A percentile compares a stretch with the other conserved stretches of the same genome.
These are phyloP conservation scores for Leishmania mexicana DNA, from an alignment of 208 protist genomes.

Conservation along the genomic window DNA sequence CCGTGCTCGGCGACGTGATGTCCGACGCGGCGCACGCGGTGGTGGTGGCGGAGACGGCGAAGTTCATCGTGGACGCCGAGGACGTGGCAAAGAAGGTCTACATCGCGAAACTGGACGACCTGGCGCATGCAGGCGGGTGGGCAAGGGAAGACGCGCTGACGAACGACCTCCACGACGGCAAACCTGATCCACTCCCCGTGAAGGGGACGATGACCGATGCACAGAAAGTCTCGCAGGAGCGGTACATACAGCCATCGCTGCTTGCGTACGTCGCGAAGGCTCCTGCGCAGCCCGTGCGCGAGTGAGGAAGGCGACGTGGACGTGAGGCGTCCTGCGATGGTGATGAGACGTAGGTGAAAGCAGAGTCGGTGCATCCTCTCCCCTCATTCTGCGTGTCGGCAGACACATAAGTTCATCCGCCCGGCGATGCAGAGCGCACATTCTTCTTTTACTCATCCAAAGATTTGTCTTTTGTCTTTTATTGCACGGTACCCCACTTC, in stretches of 20 bases:
- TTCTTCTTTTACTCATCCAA: not conserved
- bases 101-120: conserved; percentile 58
- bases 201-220: conserved; percentile 45
- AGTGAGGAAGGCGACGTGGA: too few relatives aligned
- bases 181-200: conserved; percentile 47
- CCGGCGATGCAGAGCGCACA: not conserved
- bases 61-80: conserved; percentile 87
- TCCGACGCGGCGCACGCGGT: conserved; percentile 33
- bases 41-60: conserved; percentile 88
- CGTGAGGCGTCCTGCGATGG: not conserved
- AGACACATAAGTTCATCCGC: not conserved
- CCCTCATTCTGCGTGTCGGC: not conserved
- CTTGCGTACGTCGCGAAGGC: conserved; percentile 38
- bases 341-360: not conserved
- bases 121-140: conserved; percentile 60
- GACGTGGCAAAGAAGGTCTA: conserved; percentile 81
- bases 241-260: conserved; percentile 71
- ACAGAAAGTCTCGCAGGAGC: conserved; percentile 44
- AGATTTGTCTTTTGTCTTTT: not conserved
- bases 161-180: conserved; percentile 43
- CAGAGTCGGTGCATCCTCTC: not conserved
- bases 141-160: conserved; percentile 39
- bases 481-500: not conserved
- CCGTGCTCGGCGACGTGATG: conserved; percentile 58
- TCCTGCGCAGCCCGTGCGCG: too few relatives aligned